Base-by-base conservation (phyloP, 2,329 filamentous ascomycete species). In the Aspergillus texensis region DNA sequence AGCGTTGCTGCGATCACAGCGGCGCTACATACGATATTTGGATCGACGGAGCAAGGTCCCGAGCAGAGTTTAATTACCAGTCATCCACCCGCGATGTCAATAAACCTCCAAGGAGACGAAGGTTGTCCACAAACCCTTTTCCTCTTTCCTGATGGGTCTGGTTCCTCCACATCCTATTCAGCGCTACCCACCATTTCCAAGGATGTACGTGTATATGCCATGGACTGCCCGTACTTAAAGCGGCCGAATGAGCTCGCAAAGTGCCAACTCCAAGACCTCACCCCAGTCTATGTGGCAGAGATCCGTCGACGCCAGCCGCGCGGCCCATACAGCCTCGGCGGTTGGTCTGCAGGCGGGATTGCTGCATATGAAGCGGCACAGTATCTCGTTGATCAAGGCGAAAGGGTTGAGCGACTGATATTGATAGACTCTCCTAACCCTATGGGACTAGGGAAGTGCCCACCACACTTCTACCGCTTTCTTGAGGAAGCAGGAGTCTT, bases 261-360 rank as follows among this genome's bases (percentile, higher is more conserved):
- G 12, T 52, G 48, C 5, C 16, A 9, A 10, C 28, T 52, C 8
- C 48, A 34, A 24, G 48, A 52, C 4, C 19, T 52, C 11, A 52
- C 48, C 9, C 9, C 48, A 11, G 16, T 19, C 16, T 52, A 52
- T 28, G 28, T 52, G 3, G 21, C 48, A 6, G 48, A 52, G n/a
- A 52, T 52, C 28, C 48, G 48, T 10, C 28, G 28, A 11, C 48
- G 28, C 2, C 48, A 52, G 10, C 48, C 28, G 9, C 28, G 14
- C 28, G 48, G 48, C 1, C 48, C 48, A 1, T 52, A 52, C 21
- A 52, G 8, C 10, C 48, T 52, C 8, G 16, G 16, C 4, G 48
- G 48, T 28, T 93, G 90, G 90, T 91, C 87, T n/a, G 90, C 89
- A 0, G 91, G 91, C 24, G 90, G 90, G 41, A 88, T 92, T 53